Conservation (phyloP, 2,329 filamentous ascomycete species). For the Xylaria sp. region DNA sequence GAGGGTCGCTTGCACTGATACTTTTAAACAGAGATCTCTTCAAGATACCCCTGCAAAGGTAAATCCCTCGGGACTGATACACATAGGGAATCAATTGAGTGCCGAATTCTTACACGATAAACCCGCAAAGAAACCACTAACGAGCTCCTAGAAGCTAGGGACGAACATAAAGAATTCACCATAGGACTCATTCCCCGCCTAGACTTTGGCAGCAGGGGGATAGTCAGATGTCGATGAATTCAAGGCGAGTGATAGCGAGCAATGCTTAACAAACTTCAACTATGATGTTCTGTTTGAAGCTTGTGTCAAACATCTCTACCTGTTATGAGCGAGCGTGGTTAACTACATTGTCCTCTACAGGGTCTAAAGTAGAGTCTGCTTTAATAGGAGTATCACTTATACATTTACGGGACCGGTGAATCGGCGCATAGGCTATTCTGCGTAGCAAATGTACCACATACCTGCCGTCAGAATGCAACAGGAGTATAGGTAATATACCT, state of each 20-base stretch:
- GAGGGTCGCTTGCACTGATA: too few relatives aligned
- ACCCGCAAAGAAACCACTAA: background rate
- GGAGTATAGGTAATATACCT: too few relatives aligned
- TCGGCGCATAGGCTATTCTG: too few relatives aligned
- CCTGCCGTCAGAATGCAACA: background rate
- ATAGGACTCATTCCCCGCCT: background rate
- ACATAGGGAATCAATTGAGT: background rate
- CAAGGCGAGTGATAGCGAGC: background rate
- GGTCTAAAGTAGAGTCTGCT: slow-evolving; percentile 10
- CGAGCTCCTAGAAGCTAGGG: background rate
- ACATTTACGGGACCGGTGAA: too few relatives aligned
- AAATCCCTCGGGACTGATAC: background rate
- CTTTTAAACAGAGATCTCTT: background rate
- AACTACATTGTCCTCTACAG: slow-evolving; percentile 40
- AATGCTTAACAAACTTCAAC: slow-evolving; percentile 55
- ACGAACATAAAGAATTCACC: background rate
- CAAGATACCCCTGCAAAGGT: background rate
- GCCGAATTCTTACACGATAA: background rate
- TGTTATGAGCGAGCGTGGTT: slow-evolving; percentile 72
- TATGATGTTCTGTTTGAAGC: slow-evolving; percentile 64
- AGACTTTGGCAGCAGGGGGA: background rate
- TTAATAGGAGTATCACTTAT: slow-evolving; percentile 7
- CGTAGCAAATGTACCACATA: too few relatives aligned
- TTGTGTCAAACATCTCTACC: slow-evolving; percentile 78
- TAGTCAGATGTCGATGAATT: background rate